Evolutionary conservation across 768 basidiomycete species (phyloP).

Genomic region (Hygrocybe coccinea): DNA sequence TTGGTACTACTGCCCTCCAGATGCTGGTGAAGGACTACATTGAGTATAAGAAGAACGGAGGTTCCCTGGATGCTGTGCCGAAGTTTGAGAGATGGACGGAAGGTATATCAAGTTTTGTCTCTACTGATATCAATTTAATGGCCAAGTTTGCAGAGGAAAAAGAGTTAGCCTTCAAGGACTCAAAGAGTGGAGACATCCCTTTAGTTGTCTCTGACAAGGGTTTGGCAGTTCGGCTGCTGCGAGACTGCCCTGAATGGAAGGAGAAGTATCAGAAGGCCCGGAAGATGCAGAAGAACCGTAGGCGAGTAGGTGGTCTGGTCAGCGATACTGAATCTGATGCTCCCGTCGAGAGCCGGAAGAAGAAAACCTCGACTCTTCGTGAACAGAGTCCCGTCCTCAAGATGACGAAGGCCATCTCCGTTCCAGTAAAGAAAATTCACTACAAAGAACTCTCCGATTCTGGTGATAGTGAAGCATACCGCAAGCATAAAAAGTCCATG

Average conservation of each 20-base stretch:
- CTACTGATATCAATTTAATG: background rate
- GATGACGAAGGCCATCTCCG: too few species aligned
- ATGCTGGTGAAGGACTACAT: background rate
- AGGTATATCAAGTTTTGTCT: background rate
- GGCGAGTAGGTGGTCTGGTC: too few species aligned
- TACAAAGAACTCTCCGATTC: too few species aligned
- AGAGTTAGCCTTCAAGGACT: background rate
- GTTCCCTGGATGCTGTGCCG: background rate
- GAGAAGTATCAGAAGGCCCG: too few species aligned
- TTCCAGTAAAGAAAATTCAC: too few species aligned
- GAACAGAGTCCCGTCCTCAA: too few species aligned
- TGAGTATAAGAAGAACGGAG: background rate
- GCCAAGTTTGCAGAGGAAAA: background rate
- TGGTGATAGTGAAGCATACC: too few species aligned
- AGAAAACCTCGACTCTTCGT: too few species aligned
- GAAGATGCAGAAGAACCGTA: too few species aligned
- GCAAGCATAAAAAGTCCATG: too few species aligned
- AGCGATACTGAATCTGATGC: too few species aligned
- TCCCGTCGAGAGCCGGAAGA: too few species aligned
- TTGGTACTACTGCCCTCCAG: background rate
- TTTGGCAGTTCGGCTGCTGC: background rate
- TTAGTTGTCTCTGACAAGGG: background rate
- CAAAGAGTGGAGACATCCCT: background rate
- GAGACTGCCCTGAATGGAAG: slow-evolving; percentile 1
- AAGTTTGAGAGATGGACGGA: background rate